Evolutionary conservation across 768 basidiomycete genomes (phyloP), one percentile per base, ranked within the genome.

Genomic region (Boletus sp.): DNA sequence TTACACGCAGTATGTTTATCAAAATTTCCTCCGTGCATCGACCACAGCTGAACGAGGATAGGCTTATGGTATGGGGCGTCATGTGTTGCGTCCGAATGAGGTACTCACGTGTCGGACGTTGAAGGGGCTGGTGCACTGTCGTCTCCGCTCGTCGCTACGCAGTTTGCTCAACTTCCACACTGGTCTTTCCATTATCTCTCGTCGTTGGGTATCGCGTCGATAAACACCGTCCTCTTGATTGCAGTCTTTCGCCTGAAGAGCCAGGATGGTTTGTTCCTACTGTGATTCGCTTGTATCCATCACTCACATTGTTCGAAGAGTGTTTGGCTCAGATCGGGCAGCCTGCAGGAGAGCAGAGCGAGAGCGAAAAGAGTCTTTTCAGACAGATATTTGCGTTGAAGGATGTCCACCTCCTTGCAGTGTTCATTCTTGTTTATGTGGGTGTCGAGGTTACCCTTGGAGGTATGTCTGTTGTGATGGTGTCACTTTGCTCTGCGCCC

Each of bases 161-260:
- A 92, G 55, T 94, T 95, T 61, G 77, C 89, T 0, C 82, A 83
- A 54, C 63, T 82, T 24, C 69, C 60, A 0, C 78, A 74, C 35
- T 94, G 92, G 92, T 89, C 85, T 1, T 87, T 89, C 68, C 88
- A 93, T 67, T 94, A 85, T 64, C 77, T 93, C 9, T 75, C 75
- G 1, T 90, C 90, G 0, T 71, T 93, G 0, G 86, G 83, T 1
- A 60, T 94, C n/a, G 83, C 89, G 0, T 53, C 83, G 15, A 59
- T 75, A 41, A 92, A 89, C 60, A 75, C 79, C 1, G 39, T 79
- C 12, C 50, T 84, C 4, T 70, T 94, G 5, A 60, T 79, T 2
- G 54, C 63, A 3, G 81, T 89, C 4, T 93, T 94, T 72, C 78
- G 83, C n/a, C 71, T 88, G 49, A 85, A 83, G 66, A 78, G 71